Percentiles rank a stretch among this genome's conserved stretches.
Evolutionary conservation across 331 rosid species (phyloP).

Genomic region (Quercus tomentella): DNA sequence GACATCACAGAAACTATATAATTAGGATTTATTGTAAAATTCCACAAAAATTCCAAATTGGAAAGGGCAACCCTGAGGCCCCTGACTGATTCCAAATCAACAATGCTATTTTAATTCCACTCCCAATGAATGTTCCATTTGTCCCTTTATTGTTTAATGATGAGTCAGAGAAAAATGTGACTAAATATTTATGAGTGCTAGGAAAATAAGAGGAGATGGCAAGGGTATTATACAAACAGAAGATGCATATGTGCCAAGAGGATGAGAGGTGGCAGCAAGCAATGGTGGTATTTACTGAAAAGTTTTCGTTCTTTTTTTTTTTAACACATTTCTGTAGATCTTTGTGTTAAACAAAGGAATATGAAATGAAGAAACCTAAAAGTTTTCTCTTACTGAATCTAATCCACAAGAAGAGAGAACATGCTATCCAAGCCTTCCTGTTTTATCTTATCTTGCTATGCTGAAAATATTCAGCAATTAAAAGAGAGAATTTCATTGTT

Average conservation of each 20-base stretch:
- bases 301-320: not conserved
- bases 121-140: not conserved
- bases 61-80: not conserved
- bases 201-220: not conserved
- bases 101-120: not conserved
- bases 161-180: not conserved
- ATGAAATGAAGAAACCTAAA: not conserved
- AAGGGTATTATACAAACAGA: not conserved
- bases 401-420: not conserved
- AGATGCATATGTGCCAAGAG: not conserved
- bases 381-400: not conserved
- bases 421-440: not conserved
- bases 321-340: not conserved
- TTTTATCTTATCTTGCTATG: not conserved
- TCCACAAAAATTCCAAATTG: not conserved
- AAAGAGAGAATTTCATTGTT: not conserved
- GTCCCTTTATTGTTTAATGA: not conserved
- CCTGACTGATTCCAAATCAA: not conserved
- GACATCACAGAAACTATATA: constrained; percentile 3
- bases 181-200: not conserved
- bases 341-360: not conserved
- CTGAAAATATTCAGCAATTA: not conserved
- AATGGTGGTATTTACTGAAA: not conserved
- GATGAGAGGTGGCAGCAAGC: not conserved
- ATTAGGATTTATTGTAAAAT: constrained; percentile 6